Percentiles rank a stretch among this genome's conserved stretches.
phyloP scores from a whole-genome alignment of 345 rosid genomes.

The Rhodamnia argentea region DNA sequence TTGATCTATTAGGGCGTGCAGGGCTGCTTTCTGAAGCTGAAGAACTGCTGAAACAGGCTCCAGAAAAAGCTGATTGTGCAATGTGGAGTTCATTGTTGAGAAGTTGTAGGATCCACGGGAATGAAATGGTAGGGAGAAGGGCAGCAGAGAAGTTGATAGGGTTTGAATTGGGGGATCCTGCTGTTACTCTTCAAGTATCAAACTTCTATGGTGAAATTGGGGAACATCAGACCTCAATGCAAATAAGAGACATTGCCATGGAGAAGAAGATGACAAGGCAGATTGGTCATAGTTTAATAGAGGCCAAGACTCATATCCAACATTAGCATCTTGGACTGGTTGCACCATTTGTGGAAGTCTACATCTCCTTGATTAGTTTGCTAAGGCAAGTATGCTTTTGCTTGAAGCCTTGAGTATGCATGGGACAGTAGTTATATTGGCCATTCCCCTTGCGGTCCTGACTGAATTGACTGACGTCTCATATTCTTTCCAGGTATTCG shows the following conservation, averaged over 20 bases:
- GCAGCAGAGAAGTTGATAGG: slow-evolving; percentile 49
- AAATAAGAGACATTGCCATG: slow-evolving; percentile 37
- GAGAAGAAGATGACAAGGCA: slow-evolving; percentile 43
- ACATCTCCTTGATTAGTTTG: slow-evolving; percentile 8
- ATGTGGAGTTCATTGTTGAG: slow-evolving; percentile 76
- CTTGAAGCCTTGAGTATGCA: slow-evolving; percentile 5
- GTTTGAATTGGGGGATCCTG: slow-evolving; percentile 42
- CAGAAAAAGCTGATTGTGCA: slow-evolving; percentile 36
- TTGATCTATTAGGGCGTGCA: slow-evolving; percentile 73
- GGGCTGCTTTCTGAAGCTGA: slow-evolving; percentile 64
- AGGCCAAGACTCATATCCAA: slow-evolving; percentile 9
- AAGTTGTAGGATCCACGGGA: slow-evolving; percentile 56
- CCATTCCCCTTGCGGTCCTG: not conserved
- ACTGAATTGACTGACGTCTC: not conserved
- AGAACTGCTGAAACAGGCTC: slow-evolving; percentile 36
- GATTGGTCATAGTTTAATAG: slow-evolving; percentile 53
- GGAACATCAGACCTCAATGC: slow-evolving; percentile 42
- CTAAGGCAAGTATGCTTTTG: slow-evolving; percentile 3
- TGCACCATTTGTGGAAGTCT: not conserved
- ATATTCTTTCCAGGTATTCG: not conserved
- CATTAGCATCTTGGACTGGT: not conserved
- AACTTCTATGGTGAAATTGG: slow-evolving; percentile 63
- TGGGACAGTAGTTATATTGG: not conserved
- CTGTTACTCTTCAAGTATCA: slow-evolving; percentile 49
- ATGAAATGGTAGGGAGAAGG: slow-evolving; percentile 55